Evolutionary conservation across 2,329 filamentous ascomycete species (phyloP), one percentile per base, ranked within the genome.

Genomic region (Mycogone perniciosa): DNA sequence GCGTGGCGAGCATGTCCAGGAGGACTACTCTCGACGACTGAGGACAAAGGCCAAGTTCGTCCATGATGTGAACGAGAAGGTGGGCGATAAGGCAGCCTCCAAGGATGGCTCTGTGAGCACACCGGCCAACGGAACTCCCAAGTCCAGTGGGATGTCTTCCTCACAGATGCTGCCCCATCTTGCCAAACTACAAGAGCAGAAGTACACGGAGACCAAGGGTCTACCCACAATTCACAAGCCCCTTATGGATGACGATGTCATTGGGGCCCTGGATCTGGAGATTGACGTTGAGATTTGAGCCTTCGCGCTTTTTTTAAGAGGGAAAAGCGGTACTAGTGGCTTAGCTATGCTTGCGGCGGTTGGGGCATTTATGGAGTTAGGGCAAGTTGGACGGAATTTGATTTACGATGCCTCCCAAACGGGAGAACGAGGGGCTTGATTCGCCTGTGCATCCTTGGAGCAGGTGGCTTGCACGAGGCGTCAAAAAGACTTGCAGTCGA

Each of bases 201-300:
- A 74, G 60, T 72, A 73, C 55, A 69, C 69, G 52, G 76, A 82
- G 58, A 81, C 79, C 68, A 82, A 79, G 60, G 79, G 79, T 9
- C 68, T 84, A 54, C 77, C 81, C 3, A 83, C 83, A 9, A 86
- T 89, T 44, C 88, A 92, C 62, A 84, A 88, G 70, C 84, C 86
- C 31, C 80, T 90, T 51, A 86, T 87, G 75, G 91, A 96, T 55
- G 93, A 97, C 64, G 93, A 97, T 63, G 86, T 96, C 50, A 92
- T 97, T 67, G 90, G 86, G 1, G 80, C 84, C 29, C 74, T 97
- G 73, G 93, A 97, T 66, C 72, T 97, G 60, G 92, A 89, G 30
- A 89, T 97, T 65, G 92, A 97, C 60, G 84, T 96, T 60, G 90
- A 95, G 59, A 89, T 95, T 59, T 89, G 73, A 60, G 48, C 11